These are phyloP conservation scores for Mariannaea elegans DNA, from an alignment of 2,329 filamentous ascomycete species.

Conservation along the genomic window DNA sequence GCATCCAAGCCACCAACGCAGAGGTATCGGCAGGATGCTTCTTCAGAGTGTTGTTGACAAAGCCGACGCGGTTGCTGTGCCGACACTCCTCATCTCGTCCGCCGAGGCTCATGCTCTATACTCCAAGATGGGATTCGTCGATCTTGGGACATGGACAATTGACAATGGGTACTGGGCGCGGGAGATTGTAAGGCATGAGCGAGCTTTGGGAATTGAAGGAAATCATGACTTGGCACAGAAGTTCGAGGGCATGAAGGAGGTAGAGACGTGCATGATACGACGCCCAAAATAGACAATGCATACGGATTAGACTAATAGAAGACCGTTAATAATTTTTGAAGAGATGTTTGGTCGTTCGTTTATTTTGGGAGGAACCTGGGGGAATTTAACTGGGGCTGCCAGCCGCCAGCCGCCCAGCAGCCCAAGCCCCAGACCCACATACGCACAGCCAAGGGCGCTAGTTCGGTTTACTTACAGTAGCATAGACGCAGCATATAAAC, in stretches of 20 bases:
- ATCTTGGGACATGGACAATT: slow-evolving; percentile 28
- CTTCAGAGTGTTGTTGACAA: slow-evolving; percentile 24
- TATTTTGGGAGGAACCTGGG: too few relatives aligned
- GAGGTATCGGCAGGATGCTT: slow-evolving; percentile 30
- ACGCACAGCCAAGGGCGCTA: too few relatives aligned
- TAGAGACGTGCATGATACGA: slow-evolving; percentile 37
- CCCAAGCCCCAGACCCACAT: too few relatives aligned
- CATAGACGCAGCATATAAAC: too few relatives aligned
- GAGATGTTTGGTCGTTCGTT: too few relatives aligned
- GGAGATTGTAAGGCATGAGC: slow-evolving; percentile 24
- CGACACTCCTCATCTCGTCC: slow-evolving; percentile 30
- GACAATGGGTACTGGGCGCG: slow-evolving; percentile 33
- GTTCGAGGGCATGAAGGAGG: slow-evolving; percentile 29
- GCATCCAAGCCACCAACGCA: slow-evolving; percentile 32
- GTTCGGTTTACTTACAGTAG: too few relatives aligned
- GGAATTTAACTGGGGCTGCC: too few relatives aligned
- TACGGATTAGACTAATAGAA: too few relatives aligned
- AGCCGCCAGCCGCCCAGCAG: too few relatives aligned
- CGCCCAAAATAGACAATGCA: too few relatives aligned
- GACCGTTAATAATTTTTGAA: too few relatives aligned
- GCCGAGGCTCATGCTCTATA: slow-evolving; percentile 29
- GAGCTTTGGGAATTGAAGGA: slow-evolving; percentile 7
- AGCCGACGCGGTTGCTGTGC: slow-evolving; percentile 23
- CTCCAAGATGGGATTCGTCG: slow-evolving; percentile 24
- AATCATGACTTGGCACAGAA: slow-evolving; percentile 11